Percentiles rank a stretch among this genome's conserved stretches.
These are phyloP conservation scores for Termitomyces sp. DNA, from an alignment of 768 basidiomycete genomes.

Conservation along the genomic window DNA sequence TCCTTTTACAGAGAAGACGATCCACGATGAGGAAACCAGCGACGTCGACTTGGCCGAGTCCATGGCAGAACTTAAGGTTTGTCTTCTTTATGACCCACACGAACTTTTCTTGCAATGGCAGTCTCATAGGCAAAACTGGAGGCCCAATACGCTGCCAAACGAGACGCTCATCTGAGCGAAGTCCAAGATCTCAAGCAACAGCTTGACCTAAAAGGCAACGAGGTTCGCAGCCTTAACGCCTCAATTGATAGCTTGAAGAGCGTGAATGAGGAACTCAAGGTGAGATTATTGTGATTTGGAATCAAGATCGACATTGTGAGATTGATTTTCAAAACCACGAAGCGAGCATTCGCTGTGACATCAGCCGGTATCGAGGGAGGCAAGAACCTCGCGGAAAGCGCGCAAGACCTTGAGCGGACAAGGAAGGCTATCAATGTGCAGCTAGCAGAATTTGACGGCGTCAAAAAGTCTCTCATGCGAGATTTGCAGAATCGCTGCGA, in stretches of 20 bases:
- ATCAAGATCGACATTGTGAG: conserved; percentile 9
- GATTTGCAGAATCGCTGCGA: conserved; percentile 99
- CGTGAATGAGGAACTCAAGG: conserved; percentile 98
- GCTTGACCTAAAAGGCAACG: conserved; percentile 76
- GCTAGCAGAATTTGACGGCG: conserved; percentile 95
- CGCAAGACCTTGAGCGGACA: conserved; percentile 94
- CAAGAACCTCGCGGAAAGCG: conserved; percentile 94
- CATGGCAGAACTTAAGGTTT: conserved; percentile 86
- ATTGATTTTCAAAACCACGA: conserved; percentile 7
- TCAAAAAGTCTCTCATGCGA: conserved; percentile 98
- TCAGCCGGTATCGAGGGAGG: conserved; percentile 97
- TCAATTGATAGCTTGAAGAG: conserved; percentile 91
- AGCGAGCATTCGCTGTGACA: conserved; percentile 97
- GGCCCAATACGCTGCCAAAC: conserved; percentile 87
- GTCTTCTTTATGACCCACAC: conserved; percentile 10
- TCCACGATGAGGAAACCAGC: conserved; percentile 82
- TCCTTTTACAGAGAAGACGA: conserved; percentile 72
- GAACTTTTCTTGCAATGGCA: conserved; percentile 12
- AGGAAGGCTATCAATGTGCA: conserved; percentile 98
- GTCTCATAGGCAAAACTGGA: conserved; percentile 80
- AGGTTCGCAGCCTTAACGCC: conserved; percentile 78
- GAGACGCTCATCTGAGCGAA: conserved; percentile 84
- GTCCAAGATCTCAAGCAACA: conserved; percentile 86
- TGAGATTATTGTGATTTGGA: conserved; percentile 23
- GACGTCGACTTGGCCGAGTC: conserved; percentile 80